Evolutionary conservation across 106 monocot species (phyloP).

Genomic region (Phalaenopsis equestris): DNA sequence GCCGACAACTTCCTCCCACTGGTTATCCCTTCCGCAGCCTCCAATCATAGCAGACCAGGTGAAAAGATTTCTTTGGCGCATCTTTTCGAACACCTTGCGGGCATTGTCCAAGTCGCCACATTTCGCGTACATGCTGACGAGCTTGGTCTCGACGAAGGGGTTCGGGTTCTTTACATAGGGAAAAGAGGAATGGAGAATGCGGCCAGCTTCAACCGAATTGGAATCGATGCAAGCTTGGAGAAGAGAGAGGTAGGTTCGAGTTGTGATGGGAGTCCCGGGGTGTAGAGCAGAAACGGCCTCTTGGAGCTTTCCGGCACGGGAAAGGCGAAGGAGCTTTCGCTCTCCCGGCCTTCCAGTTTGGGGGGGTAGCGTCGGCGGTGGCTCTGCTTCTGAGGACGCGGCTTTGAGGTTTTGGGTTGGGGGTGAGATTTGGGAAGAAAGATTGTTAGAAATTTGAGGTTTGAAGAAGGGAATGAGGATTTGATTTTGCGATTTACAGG

Average conservation of each 20-base stretch:
- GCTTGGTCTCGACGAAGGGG: constrained; percentile 57
- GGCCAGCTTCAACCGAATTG: constrained; percentile 48
- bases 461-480: constrained; percentile 8
- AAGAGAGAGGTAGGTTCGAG: constrained; percentile 46
- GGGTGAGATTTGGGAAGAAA: constrained; percentile 8
- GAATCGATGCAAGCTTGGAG: constrained; percentile 79
- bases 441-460: neutral
- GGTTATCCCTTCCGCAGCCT: constrained; percentile 43
- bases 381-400: neutral
- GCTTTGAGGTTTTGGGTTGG: neutral
- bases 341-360: constrained; percentile 7
- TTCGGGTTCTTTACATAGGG: constrained; percentile 18
- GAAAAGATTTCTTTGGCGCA: constrained; percentile 58
- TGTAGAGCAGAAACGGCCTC: constrained; percentile 55
- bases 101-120: constrained; percentile 70
- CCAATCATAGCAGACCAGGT: constrained; percentile 79
- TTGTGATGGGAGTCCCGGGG: constrained; percentile 16
- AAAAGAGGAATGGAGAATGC: constrained; percentile 49
- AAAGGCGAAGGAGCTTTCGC: constrained; percentile 13
- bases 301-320: constrained; percentile 33
- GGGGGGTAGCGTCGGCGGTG: neutral
- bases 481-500: constrained; percentile 10
- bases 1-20: constrained; percentile 49
- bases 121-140: constrained; percentile 87
- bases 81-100: constrained; percentile 62